A percentile compares a stretch with the other conserved stretches of the same genome.
These are phyloP conservation scores for Corallochytrium limacisporum DNA, from an alignment of 78 protist genomes.

Conservation along the genomic window DNA sequence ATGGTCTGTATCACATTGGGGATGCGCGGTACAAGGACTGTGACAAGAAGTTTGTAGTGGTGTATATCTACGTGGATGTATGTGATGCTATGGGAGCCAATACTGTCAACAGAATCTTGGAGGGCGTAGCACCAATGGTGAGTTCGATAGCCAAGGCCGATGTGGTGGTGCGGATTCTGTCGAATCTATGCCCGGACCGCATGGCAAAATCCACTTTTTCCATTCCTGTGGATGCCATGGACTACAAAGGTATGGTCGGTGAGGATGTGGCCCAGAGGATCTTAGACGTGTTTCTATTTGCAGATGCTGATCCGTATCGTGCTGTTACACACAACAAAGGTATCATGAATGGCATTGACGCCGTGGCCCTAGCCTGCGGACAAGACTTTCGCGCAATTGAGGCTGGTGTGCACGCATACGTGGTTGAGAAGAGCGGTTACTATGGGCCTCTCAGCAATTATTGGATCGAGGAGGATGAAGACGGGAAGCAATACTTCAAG, in stretches of 20 bases:
- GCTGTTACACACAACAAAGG: constrained; percentile 22
- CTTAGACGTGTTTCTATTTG: not conserved
- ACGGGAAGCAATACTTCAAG: not conserved
- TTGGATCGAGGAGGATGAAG: not conserved
- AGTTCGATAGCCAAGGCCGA: not conserved
- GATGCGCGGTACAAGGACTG: too few species aligned
- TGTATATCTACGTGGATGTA: constrained; percentile 4
- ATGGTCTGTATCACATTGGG: too few species aligned
- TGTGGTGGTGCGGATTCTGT: not conserved
- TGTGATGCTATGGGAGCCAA: constrained; percentile 25
- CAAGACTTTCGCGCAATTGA: constrained; percentile 27
- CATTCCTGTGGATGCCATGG: not conserved
- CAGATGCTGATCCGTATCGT: constrained; percentile 16
- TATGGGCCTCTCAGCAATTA: not conserved
- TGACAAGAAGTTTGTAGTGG: too few species aligned
- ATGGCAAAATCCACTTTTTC: not conserved
- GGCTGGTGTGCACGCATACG: constrained; percentile 9
- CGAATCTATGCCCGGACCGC: not conserved
- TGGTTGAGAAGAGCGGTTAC: too few species aligned
- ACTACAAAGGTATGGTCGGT: not conserved
- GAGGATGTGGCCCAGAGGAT: constrained; percentile 10
- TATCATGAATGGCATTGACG: constrained; percentile 29
- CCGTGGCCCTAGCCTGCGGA: constrained; percentile 31
- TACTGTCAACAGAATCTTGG: not conserved
- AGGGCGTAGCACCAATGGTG: not conserved